Evolutionary conservation across 306 rosid genomes (phyloP), one percentile per base, ranked within the genome.

Genomic region (Ormosia emarginata): DNA sequence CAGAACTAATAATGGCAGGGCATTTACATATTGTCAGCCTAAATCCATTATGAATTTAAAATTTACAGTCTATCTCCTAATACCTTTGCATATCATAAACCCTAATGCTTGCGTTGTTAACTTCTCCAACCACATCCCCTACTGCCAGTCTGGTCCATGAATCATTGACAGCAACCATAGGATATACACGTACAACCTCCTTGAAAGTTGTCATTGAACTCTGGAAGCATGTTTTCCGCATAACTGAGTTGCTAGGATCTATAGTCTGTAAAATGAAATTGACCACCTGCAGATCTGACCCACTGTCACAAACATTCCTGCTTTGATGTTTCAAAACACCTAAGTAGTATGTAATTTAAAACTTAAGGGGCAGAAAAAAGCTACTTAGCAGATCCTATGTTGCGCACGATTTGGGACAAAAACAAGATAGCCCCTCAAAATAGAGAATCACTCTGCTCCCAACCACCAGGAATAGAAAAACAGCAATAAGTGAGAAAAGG

Each of bases 71-170:
- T 14, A 56, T 81, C 33, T 62, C 44, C 30, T 44, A 78, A 70
- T 90, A 95, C 99, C 98, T 95, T 85, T 95, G 99, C 93, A 95
- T 73, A 84, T 95, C 99, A 89, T 90, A 95, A 46, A 95, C 97
- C 63, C 85, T 86, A 81, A 95, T 93, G 87, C 84, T 90, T 78
- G 97, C 85, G 59, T 79, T 90, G 68, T 82, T 88, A 74, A 76
- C 75, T 88, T 93, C 99, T 82, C 91, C 94, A 79, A 95, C 79
- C 80, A 90, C 97, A 81, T 95, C 99, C 72, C 99, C 99, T 77
- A 93, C 92, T 32, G 99, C 99, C 84, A 95, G 86, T 86, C 87
- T 93, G 78, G 98, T 91, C 97, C 99, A 93, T 50, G 97, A 75
- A 79, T 90, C 97, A 85, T 90, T 95, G 78, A 95, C 80, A 67